Percentiles rank a stretch among this genome's conserved stretches.
phyloP scores from a whole-genome alignment of 1,284 basidiomycete genomes.

The Sanghuangporus sanghuang region DNA sequence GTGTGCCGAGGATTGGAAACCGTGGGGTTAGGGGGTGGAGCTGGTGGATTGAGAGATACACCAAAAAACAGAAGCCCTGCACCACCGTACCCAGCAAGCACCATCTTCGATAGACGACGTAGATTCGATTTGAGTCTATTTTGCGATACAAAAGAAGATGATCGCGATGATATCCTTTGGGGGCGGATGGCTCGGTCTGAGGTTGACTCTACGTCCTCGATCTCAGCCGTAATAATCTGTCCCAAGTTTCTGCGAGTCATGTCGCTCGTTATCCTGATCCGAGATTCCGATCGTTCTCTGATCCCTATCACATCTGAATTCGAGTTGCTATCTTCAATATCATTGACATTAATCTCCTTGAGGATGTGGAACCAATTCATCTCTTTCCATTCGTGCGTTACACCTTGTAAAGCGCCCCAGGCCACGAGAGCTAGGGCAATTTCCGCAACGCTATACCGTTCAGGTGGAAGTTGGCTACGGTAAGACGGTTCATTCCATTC shows the following conservation, averaged over 20 bases:
- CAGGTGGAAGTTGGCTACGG: constrained; percentile 50
- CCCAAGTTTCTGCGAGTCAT: constrained; percentile 57
- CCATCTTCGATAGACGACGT: constrained; percentile 71
- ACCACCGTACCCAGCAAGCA: constrained; percentile 75
- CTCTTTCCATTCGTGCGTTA: constrained; percentile 75
- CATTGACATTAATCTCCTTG: constrained; percentile 59
- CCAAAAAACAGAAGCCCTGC: constrained; percentile 76
- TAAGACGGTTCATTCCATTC: constrained; percentile 61
- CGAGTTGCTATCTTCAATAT: constrained; percentile 28
- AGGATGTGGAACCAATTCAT: constrained; percentile 58
- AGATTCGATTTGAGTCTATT: constrained; percentile 60
- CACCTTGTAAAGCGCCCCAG: constrained; percentile 72
- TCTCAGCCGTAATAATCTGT: constrained; percentile 69
- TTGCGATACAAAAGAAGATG: constrained; percentile 31
- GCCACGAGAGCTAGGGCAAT: constrained; percentile 64
- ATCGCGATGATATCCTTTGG: not conserved
- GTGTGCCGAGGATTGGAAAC: constrained; percentile 25
- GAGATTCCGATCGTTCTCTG: constrained; percentile 40
- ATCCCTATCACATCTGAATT: constrained; percentile 3
- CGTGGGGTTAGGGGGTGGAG: constrained; percentile 23
- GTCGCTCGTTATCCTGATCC: constrained; percentile 64
- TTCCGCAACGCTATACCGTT: constrained; percentile 56
- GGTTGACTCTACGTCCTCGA: constrained; percentile 42
- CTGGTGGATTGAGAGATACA: constrained; percentile 39
- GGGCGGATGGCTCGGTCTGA: not conserved